phyloP scores from a whole-genome alignment of 495 filamentous ascomycete genomes.

The Xylaria sp. region DNA sequence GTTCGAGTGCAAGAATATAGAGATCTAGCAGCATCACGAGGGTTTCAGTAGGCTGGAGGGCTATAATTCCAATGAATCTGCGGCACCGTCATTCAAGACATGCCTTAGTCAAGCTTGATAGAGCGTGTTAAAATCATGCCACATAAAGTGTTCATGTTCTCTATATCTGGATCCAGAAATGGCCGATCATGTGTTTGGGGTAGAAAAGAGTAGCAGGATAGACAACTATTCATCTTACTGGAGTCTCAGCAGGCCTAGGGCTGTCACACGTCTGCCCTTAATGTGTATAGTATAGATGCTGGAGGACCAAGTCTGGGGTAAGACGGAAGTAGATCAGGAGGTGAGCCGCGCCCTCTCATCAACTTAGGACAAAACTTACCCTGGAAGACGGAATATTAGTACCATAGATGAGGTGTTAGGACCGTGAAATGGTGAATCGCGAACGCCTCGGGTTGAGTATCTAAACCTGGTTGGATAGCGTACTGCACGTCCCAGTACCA shows the following conservation, averaged over 20 bases:
- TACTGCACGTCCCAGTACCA: neutral
- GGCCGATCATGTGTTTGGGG: neutral
- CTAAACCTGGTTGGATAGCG: neutral
- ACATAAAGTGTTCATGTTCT: neutral
- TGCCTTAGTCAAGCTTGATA: neutral
- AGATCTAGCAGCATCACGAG: neutral
- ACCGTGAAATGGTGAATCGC: neutral
- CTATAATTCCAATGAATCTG: neutral
- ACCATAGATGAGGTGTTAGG: too few species aligned
- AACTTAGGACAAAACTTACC: conserved; percentile 5
- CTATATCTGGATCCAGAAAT: neutral
- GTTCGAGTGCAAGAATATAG: neutral
- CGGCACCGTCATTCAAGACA: neutral
- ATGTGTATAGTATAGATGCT: neutral
- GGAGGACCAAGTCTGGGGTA: neutral
- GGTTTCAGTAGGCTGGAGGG: neutral
- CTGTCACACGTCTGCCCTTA: neutral
- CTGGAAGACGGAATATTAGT: too few species aligned
- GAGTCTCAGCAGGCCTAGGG: neutral
- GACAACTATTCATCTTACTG: neutral
- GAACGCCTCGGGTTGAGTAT: conserved; percentile 9
- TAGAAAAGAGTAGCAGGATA: neutral
- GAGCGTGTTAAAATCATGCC: neutral
- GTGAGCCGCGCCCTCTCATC: neutral
- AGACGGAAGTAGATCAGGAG: conserved; percentile 6